These are phyloP conservation scores for Didymella exigua DNA, from an alignment of 2,329 filamentous ascomycete species.

Conservation along the genomic window DNA sequence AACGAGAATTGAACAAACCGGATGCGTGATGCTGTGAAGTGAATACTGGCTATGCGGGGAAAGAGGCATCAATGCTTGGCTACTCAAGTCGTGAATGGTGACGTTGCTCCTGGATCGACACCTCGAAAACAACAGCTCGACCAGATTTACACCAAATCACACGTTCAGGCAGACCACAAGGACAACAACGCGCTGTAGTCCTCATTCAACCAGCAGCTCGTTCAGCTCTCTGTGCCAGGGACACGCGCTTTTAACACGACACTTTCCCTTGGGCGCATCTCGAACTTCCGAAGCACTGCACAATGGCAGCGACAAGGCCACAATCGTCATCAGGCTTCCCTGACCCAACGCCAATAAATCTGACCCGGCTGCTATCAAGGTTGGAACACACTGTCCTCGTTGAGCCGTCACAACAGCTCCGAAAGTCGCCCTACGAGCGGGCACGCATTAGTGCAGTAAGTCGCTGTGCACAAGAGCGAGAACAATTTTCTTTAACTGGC, in stretches of 20 bases:
- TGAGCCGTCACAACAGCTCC: slow-evolving; percentile 63
- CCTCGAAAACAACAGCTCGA: not conserved
- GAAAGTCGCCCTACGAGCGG: slow-evolving; percentile 69
- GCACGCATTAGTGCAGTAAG: slow-evolving; percentile 62
- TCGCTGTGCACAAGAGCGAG: not conserved
- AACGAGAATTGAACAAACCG: not conserved
- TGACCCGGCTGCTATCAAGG: slow-evolving; percentile 68
- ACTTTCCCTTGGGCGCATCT: not conserved
- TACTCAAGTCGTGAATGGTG: not conserved
- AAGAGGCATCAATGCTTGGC: not conserved
- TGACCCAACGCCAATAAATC: slow-evolving; percentile 51
- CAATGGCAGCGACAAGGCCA: slow-evolving; percentile 28
- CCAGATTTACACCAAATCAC: not conserved
- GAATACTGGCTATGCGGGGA: slow-evolving; percentile 1
- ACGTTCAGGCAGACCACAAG: not conserved
- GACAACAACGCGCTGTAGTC: not conserved
- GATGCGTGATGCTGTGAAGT: not conserved
- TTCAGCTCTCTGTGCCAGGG: not conserved
- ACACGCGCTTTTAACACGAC: not conserved
- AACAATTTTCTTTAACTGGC: not conserved
- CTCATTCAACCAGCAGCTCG: not conserved
- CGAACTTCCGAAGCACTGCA: not conserved
- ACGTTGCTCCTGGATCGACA: slow-evolving; percentile 4
- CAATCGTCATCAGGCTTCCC: slow-evolving; percentile 32
- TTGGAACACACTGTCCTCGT: slow-evolving; percentile 70